These are phyloP conservation scores for Talaromyces ruber DNA, from an alignment of 495 filamentous ascomycete species.

Conservation along the genomic window DNA sequence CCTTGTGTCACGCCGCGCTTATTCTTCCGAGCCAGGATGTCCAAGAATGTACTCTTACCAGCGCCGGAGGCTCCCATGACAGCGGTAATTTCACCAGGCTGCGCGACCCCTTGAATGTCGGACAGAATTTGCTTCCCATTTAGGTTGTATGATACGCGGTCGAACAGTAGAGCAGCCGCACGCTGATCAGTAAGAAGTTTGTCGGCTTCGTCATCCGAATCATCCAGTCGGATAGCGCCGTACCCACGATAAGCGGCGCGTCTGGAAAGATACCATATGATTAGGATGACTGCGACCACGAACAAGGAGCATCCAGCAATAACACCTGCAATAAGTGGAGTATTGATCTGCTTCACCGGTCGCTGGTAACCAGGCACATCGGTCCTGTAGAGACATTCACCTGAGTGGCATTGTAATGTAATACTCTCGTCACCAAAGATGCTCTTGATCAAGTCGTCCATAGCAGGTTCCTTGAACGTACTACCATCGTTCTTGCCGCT, in stretches of 20 bases:
- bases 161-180: conserved; percentile 79
- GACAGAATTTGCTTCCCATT: conserved; percentile 83
- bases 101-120: conserved; percentile 72
- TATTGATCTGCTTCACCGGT: conserved; percentile 92
- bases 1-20: conserved; percentile 76
- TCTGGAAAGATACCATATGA: conserved; percentile 83
- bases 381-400: conserved; percentile 87
- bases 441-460: conserved; percentile 78
- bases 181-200: conserved; percentile 87
- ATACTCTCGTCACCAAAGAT: conserved; percentile 92
- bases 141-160: conserved; percentile 77
- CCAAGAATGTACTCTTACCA: conserved; percentile 94
- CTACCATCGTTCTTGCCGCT: conserved; percentile 55
- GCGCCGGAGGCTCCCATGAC: conserved; percentile 98
- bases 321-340: conserved; percentile 86
- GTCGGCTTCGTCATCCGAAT: conserved; percentile 80
- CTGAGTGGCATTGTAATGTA: conserved; percentile 67
- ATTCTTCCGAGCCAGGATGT: conserved; percentile 96
- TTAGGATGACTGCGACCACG: conserved; percentile 71
- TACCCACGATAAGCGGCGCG: conserved; percentile 55
- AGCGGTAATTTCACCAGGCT: conserved; percentile 84
- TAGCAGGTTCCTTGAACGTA: conserved; percentile 78
- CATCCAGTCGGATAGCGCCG: conserved; percentile 71
- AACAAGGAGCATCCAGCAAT: conserved; percentile 86
- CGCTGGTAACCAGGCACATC: conserved; percentile 86